Conservation (phyloP, 2,329 filamentous ascomycete species). For the Apiospora phragmitis region DNA sequence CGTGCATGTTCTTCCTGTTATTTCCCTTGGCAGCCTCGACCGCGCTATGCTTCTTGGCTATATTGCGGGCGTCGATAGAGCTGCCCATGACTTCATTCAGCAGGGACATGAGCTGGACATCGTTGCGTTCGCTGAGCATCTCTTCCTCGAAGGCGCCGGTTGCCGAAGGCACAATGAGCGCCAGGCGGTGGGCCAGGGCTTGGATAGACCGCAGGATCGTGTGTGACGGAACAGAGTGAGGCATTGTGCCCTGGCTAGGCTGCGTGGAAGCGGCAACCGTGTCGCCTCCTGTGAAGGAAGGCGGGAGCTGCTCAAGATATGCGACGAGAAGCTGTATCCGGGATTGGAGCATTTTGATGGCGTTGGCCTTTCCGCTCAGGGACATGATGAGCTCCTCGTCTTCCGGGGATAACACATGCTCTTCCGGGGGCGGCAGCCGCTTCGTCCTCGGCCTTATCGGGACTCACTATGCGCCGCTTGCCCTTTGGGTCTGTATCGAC, state of each 20-base stretch:
- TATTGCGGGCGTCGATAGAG: slow-evolving; percentile 67
- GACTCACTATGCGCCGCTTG: slow-evolving; percentile 44
- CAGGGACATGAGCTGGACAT: slow-evolving; percentile 77
- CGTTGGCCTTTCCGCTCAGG: slow-evolving; percentile 86
- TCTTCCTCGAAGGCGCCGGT: slow-evolving; percentile 67
- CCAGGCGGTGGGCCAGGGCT: slow-evolving; percentile 79
- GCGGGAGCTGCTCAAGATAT: slow-evolving; percentile 76
- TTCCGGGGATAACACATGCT: slow-evolving; percentile 52
- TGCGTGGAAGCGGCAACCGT: slow-evolving; percentile 21
- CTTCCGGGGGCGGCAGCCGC: slow-evolving; percentile 38
- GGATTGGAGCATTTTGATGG: slow-evolving; percentile 87
- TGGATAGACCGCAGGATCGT: slow-evolving; percentile 85
- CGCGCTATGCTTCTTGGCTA: slow-evolving; percentile 72
- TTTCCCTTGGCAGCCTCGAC: slow-evolving; percentile 47
- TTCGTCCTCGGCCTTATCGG: slow-evolving; percentile 29
- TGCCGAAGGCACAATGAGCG: slow-evolving; percentile 75
- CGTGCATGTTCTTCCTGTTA: slow-evolving; percentile 23
- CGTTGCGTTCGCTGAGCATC: slow-evolving; percentile 75
- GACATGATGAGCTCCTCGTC: slow-evolving; percentile 63
- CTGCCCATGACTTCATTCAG: slow-evolving; percentile 75
- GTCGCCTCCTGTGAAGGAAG: slow-evolving; percentile 47
- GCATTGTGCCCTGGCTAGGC: slow-evolving; percentile 33
- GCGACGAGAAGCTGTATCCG: slow-evolving; percentile 69
- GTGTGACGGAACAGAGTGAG: slow-evolving; percentile 55
- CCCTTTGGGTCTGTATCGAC: slow-evolving; percentile 53